Conservation (phyloP, 1,139 yeast genomes). For the Lodderomyces orthopsilosis region DNA sequence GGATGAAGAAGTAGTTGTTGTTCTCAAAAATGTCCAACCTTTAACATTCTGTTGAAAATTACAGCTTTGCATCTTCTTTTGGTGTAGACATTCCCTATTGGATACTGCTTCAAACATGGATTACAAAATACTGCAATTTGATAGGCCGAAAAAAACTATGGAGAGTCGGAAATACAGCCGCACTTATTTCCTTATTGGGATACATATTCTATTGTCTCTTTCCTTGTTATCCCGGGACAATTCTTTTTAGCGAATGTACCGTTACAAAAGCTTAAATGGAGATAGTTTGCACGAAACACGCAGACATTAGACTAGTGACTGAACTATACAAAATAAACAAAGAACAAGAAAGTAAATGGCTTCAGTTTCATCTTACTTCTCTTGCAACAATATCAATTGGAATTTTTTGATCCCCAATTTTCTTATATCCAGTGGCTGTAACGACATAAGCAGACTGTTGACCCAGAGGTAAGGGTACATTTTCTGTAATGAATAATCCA, state of each 20-base stretch:
- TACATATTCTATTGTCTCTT: not conserved
- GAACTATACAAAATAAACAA: too few relatives aligned
- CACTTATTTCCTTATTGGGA: not conserved
- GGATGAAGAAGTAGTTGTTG: not conserved
- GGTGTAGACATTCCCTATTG: too few relatives aligned
- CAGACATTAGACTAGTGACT: not conserved
- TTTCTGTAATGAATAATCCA: not conserved
- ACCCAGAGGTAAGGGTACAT: not conserved
- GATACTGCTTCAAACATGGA: not conserved
- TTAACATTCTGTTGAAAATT: not conserved
- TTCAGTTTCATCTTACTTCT: constrained; percentile 2
- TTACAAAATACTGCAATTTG: constrained; percentile 2
- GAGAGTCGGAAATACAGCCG: constrained; percentile 2
- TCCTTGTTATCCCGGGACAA: not conserved
- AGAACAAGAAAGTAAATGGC: too few relatives aligned
- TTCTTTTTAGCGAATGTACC: not conserved
- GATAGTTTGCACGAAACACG: too few relatives aligned
- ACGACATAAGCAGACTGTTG: constrained; percentile 1
- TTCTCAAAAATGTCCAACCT: not conserved
- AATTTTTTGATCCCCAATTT: constrained; percentile 1
- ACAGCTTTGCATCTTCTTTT: too few relatives aligned
- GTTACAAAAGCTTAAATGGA: too few relatives aligned
- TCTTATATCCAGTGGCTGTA: not conserved
- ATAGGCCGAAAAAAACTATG: not conserved
- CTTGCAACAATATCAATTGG: constrained; percentile 4